Percentiles rank a stretch among this genome's conserved stretches.
phyloP scores from a whole-genome alignment of 495 filamentous ascomycete genomes.

The Penicilliopsis zonata region DNA sequence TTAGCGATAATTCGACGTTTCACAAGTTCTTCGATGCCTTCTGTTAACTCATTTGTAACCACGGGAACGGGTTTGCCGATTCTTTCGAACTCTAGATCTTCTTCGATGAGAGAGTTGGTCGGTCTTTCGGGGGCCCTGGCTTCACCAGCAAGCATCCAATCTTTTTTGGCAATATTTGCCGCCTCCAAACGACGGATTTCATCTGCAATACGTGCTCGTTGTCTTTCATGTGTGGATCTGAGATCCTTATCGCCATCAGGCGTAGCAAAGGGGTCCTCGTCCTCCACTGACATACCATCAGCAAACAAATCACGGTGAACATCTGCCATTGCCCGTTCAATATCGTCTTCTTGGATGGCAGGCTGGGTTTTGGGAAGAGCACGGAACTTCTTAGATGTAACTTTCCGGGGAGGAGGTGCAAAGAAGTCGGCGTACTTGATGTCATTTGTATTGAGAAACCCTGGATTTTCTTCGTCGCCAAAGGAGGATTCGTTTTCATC shows the following conservation, averaged over 20 bases:
- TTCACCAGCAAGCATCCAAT: constrained; percentile 87
- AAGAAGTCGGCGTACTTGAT: constrained; percentile 87
- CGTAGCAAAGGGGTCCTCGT: constrained; percentile 28
- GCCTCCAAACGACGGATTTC: constrained; percentile 87
- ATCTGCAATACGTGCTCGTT: constrained; percentile 70
- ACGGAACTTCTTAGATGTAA: constrained; percentile 34
- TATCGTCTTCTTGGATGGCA: constrained; percentile 41
- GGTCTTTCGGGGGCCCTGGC: constrained; percentile 72
- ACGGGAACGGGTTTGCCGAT: constrained; percentile 92
- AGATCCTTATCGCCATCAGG: constrained; percentile 30
- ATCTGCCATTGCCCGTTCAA: constrained; percentile 80
- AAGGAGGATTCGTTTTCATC: constrained; percentile 40
- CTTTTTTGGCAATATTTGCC: constrained; percentile 77
- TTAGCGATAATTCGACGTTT: constrained; percentile 83
- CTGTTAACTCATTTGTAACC: constrained; percentile 85
- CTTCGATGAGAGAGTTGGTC: constrained; percentile 82
- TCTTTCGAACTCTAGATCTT: constrained; percentile 92
- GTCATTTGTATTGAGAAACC: constrained; percentile 64
- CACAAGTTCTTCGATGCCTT: constrained; percentile 87
- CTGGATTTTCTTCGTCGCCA: constrained; percentile 29
- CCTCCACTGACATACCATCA: constrained; percentile 48
- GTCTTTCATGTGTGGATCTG: constrained; percentile 74
- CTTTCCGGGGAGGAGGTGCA: constrained; percentile 65
- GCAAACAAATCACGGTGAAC: constrained; percentile 90
- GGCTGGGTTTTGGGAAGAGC: constrained; percentile 40